Evolutionary conservation across 2,329 filamentous ascomycete species (phyloP).

Genomic region (Chaetomiaceae sp.): DNA sequence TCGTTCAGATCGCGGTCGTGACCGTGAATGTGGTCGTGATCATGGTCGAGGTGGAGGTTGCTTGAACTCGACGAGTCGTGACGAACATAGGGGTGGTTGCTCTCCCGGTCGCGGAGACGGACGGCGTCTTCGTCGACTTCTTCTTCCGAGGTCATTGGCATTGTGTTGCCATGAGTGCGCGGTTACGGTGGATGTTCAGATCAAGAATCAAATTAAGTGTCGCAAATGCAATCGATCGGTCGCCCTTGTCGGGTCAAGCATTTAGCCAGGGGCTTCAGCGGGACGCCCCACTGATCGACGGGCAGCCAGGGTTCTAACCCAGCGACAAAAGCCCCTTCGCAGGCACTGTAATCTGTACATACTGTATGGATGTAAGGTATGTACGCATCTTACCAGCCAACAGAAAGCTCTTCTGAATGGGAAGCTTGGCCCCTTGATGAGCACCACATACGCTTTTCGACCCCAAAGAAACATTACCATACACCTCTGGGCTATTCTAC

Average conservation of each 20-base stretch:
- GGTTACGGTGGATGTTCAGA: not conserved
- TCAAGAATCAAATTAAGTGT: too few relatives aligned
- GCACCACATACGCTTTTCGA: too few relatives aligned
- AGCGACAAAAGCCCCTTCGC: not conserved
- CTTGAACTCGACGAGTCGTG: constrained; percentile 12
- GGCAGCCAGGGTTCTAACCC: not conserved
- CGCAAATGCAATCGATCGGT: too few relatives aligned
- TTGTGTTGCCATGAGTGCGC: constrained; percentile 17
- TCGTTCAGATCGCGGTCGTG: constrained; percentile 1
- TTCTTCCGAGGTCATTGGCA: constrained; percentile 31
- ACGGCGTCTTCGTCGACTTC: constrained; percentile 22
- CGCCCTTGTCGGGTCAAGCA: too few relatives aligned
- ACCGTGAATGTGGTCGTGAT: too few relatives aligned
- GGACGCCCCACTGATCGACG: constrained; percentile 6
- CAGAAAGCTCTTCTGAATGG: too few relatives aligned
- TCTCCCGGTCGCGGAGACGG: constrained; percentile 9
- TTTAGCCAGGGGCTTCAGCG: not conserved
- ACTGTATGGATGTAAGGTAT: too few relatives aligned
- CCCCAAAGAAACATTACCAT: not conserved
- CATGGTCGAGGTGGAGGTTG: not conserved
- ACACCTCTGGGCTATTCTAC: constrained; percentile 4
- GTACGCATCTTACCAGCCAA: too few relatives aligned
- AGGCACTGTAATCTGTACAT: not conserved
- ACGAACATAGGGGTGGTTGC: constrained; percentile 1
- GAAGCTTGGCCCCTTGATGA: too few relatives aligned